Evolutionary conservation across 768 basidiomycete genomes (phyloP), one percentile per base, ranked within the genome.

Genomic region (Mycena epipterygia): DNA sequence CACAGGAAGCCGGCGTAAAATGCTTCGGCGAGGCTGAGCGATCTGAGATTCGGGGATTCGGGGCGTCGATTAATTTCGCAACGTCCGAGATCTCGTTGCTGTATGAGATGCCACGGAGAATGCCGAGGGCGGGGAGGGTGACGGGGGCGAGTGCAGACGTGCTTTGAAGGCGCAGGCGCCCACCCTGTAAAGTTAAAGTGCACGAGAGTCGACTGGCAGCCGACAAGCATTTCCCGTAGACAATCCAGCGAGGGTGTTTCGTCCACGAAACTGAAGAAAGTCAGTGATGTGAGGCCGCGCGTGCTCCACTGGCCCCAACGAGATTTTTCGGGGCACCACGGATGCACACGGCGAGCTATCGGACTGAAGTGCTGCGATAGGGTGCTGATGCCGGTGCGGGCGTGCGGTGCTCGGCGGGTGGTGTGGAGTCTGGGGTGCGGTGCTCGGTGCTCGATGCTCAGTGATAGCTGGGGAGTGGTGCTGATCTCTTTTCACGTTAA

Each of bases 271-370:
- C 27, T 6, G 3, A 30, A 1, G 21, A 52, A 7, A 29, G 19
- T 48, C 46, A 48, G 14, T 13, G 51, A 30, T 3, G 51, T 32
- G 16, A 52, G 23, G 3, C 25, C 14, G 16, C 29, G 17, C 23
- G 51, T 52, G 17, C 19, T 23, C 51, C 51, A 52, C 51, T 52
- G 51, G 16, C 19, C 2, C 51, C 30, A 52, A 23, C 25, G 48
- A 16, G 51, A 52, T 19, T 17, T 16, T 5, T 52, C 30, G 51
- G 32, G 29, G 21, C 30, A 32, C 51, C 51, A 52, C 19, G n/a
- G n/a, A n/a, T n/a, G n/a, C n/a, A n/a, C n/a, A n/a, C 68, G 27
- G 63, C 68, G 62, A 70, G 63, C 16, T 70, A 70, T 37, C 39
- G 48, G 39, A 64, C 68, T 39, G 37, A 69, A 21, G 67, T 37